phyloP scores from a whole-genome alignment of 2,329 filamentous ascomycete genomes.

The Cladophialophora carrionii region DNA sequence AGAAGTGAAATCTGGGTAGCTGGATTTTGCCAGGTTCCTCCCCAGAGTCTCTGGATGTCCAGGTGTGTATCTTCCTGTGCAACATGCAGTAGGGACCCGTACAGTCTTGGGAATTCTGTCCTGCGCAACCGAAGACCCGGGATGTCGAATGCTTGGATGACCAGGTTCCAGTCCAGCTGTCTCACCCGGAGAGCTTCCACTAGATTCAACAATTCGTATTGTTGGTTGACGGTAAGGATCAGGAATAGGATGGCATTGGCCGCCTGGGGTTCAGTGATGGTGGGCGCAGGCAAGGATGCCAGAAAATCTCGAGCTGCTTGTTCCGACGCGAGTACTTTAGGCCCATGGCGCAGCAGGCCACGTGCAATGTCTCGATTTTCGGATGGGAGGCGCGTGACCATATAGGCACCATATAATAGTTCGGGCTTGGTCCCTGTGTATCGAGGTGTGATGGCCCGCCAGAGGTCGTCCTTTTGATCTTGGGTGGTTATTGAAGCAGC shows the following conservation, averaged over 20 bases:
- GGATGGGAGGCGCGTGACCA: slow-evolving; percentile 51
- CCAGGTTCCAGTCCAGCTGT: slow-evolving; percentile 67
- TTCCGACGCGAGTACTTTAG: slow-evolving; percentile 73
- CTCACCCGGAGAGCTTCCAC: slow-evolving; percentile 62
- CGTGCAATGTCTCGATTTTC: slow-evolving; percentile 56
- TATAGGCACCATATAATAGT: slow-evolving; percentile 49
- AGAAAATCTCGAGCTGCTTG: slow-evolving; percentile 68
- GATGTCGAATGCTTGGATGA: slow-evolving; percentile 80
- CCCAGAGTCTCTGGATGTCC: slow-evolving; percentile 89
- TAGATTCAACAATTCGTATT: slow-evolving; percentile 69
- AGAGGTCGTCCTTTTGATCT: slow-evolving; percentile 31
- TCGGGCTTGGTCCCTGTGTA: slow-evolving; percentile 41
- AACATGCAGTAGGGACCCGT: slow-evolving; percentile 74
- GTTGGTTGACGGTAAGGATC: slow-evolving; percentile 65
- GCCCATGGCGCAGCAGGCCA: slow-evolving; percentile 72
- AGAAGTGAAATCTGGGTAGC: slow-evolving; percentile 94
- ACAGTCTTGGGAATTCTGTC: slow-evolving; percentile 78
- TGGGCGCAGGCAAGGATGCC: slow-evolving; percentile 59
- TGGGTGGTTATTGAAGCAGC: slow-evolving; percentile 21
- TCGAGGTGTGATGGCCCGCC: slow-evolving; percentile 26
- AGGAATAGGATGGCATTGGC: slow-evolving; percentile 75
- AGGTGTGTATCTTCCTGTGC: slow-evolving; percentile 66
- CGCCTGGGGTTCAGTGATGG: slow-evolving; percentile 79
- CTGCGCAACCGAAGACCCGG: slow-evolving; percentile 74
- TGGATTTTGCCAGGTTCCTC: slow-evolving; percentile 80